A percentile compares a stretch with the other conserved stretches of the same genome.
These are phyloP conservation scores for Escallonia rubra DNA, from an alignment of 129 eudicot genomes.

Conservation along the genomic window DNA sequence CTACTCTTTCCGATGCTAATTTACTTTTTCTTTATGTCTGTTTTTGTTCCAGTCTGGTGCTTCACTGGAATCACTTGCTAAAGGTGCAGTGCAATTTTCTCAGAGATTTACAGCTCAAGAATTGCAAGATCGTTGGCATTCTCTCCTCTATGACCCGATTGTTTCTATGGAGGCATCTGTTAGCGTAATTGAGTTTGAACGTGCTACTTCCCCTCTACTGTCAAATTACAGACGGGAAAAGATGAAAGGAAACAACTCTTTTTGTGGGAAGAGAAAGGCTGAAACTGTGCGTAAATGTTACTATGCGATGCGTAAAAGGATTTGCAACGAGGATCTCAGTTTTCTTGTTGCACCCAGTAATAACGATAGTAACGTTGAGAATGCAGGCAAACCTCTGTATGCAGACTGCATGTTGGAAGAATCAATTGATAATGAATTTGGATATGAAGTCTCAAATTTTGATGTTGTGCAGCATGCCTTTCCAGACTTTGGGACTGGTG, in stretches of 20 bases:
- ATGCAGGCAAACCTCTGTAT: constrained; percentile 12
- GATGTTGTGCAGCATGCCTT: constrained; percentile 3
- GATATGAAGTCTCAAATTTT: constrained; percentile 7
- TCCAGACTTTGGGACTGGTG: constrained; percentile 11
- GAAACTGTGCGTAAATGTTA: constrained; percentile 41
- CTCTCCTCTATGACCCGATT: constrained; percentile 50
- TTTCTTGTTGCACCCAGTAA: constrained; percentile 12
- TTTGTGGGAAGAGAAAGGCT: constrained; percentile 46
- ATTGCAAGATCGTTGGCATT: constrained; percentile 62
- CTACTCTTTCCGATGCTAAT: neutral
- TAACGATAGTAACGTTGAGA: constrained; percentile 1
- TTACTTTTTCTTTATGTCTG: neutral
- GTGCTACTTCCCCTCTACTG: constrained; percentile 17
- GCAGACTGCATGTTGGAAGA: constrained; percentile 14
- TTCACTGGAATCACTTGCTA: constrained; percentile 69
- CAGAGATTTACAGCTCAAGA: constrained; percentile 49
- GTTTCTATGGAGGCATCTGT: constrained; percentile 48
- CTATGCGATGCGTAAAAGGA: constrained; percentile 59
- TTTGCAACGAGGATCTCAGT: constrained; percentile 28
- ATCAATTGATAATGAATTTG: constrained; percentile 10
- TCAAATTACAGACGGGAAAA: constrained; percentile 10
- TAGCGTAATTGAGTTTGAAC: constrained; percentile 45
- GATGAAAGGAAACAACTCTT: constrained; percentile 15
- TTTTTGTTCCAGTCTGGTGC: constrained; percentile 46
- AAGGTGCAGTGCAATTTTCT: constrained; percentile 67